These are phyloP conservation scores for Pisolithus albus DNA, from an alignment of 768 basidiomycete genomes.

Conservation along the genomic window DNA sequence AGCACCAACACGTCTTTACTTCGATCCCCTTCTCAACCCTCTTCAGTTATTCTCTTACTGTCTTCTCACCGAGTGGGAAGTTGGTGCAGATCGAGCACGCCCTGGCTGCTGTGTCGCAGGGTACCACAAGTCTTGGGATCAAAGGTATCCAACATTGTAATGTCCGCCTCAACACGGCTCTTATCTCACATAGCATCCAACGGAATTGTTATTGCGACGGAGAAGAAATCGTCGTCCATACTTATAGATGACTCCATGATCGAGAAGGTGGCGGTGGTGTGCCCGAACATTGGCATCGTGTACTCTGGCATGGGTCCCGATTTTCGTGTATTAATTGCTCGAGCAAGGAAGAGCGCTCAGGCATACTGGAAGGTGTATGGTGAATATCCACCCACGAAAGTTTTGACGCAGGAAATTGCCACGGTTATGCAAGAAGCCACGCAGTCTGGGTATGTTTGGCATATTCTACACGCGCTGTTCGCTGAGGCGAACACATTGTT, in stretches of 20 bases:
- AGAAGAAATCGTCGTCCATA: slow-evolving; percentile 98
- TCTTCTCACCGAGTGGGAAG: slow-evolving; percentile 98
- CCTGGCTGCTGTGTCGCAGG: slow-evolving; percentile 89
- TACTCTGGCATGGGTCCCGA: slow-evolving; percentile 99
- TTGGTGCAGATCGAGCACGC: slow-evolving; percentile 99
- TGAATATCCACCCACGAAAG: slow-evolving; percentile 95
- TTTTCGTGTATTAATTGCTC: slow-evolving; percentile 88
- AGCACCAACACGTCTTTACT: slow-evolving; percentile 12
- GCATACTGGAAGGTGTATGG: slow-evolving; percentile 99
- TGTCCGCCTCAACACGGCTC: slow-evolving; percentile 15
- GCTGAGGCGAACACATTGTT: slow-evolving; percentile 26
- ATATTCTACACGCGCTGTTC: slow-evolving; percentile 17
- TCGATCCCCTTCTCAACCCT: slow-evolving; percentile 15
- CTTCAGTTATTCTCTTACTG: slow-evolving; percentile 92
- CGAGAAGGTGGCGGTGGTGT: slow-evolving; percentile 95
- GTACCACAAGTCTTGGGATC: slow-evolving; percentile 96
- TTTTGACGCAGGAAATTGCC: slow-evolving; percentile 95
- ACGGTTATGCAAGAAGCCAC: slow-evolving; percentile 99
- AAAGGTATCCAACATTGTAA: slow-evolving; percentile 61
- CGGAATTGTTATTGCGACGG: slow-evolving; percentile 98
- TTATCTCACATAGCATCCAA: slow-evolving; percentile 70
- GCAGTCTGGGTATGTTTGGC: slow-evolving; percentile 78
- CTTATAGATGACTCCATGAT: slow-evolving; percentile 97
- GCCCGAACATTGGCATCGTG: slow-evolving; percentile 98
- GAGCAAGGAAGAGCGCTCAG: slow-evolving; percentile 96